Percentiles rank a stretch among this genome's conserved stretches.
Evolutionary conservation across 495 filamentous ascomycete species (phyloP).

Genomic region (Poronia punctata): DNA sequence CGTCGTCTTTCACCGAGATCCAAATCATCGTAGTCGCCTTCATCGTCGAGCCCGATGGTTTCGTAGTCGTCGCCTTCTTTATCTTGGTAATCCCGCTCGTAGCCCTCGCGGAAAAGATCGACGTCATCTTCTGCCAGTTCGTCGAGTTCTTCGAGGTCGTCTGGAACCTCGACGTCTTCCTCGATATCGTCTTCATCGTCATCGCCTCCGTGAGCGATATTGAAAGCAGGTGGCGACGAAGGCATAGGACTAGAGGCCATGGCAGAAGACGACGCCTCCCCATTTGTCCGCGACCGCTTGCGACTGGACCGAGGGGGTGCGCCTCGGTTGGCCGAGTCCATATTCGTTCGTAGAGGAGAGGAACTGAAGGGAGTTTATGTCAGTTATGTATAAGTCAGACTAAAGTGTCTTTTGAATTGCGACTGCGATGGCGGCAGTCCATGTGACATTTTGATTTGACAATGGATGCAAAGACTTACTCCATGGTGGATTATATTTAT

Average conservation of each 20-base stretch:
- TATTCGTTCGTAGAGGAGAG: constrained; percentile 75
- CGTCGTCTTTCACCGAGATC: constrained; percentile 81
- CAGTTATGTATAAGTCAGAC: background rate
- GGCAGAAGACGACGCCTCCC: constrained; percentile 57
- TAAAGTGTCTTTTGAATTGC: background rate
- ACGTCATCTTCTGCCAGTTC: constrained; percentile 97
- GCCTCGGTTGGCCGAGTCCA: constrained; percentile 83
- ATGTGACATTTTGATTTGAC: background rate
- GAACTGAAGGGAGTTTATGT: background rate
- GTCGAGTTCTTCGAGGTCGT: constrained; percentile 87
- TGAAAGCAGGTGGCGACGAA: constrained; percentile 45
- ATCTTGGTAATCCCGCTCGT: constrained; percentile 73
- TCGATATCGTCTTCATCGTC: constrained; percentile 64
- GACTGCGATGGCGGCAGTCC: no score
- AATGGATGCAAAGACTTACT: constrained; percentile 18
- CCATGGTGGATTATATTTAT: constrained; percentile 27
- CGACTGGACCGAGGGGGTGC: constrained; percentile 50
- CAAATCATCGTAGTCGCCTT: constrained; percentile 59
- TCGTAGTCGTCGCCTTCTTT: constrained; percentile 43
- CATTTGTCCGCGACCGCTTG: constrained; percentile 80
- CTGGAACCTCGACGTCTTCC: constrained; percentile 64
- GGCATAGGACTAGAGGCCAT: constrained; percentile 49
- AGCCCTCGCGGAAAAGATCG: constrained; percentile 87
- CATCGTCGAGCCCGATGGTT: constrained; percentile 37
- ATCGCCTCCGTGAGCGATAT: constrained; percentile 48